These are phyloP conservation scores for Fusarium marasasianum DNA, from an alignment of 2,329 filamentous ascomycete genomes.

Conservation along the genomic window DNA sequence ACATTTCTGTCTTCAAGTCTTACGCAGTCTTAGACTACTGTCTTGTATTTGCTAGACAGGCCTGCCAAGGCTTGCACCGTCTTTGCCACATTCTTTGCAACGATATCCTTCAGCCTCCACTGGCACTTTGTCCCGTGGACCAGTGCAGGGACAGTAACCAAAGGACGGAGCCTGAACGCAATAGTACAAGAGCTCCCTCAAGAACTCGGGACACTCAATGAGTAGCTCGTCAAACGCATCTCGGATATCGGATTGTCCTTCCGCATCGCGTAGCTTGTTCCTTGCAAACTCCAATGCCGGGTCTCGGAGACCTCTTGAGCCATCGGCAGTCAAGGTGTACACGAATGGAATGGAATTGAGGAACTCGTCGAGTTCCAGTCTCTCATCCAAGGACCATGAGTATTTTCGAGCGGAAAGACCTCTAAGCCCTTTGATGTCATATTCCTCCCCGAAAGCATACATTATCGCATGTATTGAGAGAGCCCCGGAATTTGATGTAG, in stretches of 20 bases:
- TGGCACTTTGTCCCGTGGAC: not conserved
- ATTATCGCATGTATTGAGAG: constrained; percentile 8
- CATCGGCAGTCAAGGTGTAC: not conserved
- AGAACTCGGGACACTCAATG: constrained; percentile 2
- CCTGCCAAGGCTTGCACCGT: not conserved
- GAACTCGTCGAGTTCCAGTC: not conserved
- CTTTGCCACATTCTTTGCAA: not conserved
- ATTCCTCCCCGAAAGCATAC: constrained; percentile 23
- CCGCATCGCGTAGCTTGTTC: not conserved
- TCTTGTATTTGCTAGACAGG: not conserved
- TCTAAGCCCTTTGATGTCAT: constrained; percentile 12
- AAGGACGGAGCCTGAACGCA: not conserved
- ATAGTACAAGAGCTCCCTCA: constrained; percentile 8
- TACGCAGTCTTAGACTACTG: accelerated
- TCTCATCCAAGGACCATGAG: not conserved
- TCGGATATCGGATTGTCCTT: accelerated
- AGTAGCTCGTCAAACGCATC: not conserved
- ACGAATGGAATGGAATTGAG: constrained; percentile 3
- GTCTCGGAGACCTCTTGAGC: not conserved
- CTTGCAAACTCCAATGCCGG: not conserved
- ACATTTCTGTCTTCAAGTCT: accelerated
- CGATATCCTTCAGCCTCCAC: not conserved
- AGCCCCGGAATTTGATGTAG: accelerated
- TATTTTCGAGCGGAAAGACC: constrained; percentile 13
- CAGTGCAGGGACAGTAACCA: not conserved